Base-by-base conservation (phyloP, 2,329 filamentous ascomycete genomes). In the Cordyceps farinosa region DNA sequence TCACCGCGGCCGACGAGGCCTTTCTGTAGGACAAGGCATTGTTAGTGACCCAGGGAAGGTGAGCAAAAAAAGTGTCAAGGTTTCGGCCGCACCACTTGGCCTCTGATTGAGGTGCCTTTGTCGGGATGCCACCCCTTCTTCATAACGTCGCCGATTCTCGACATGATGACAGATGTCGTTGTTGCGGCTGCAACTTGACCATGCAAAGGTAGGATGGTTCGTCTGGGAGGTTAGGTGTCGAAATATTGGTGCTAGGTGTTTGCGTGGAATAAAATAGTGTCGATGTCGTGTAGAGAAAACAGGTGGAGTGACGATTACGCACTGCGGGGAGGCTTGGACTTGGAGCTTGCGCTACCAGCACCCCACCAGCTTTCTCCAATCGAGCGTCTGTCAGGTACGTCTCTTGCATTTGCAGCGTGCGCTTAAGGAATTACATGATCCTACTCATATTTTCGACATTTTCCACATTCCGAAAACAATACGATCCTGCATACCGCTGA, bases 111-210 rank as follows among this genome's bases (percentile, higher is more conserved):
- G 8, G 70, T 69, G 34, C 75, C 76, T 67, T 82, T 82, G 61
- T 83, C 81, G 2, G 81, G 78, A 64, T 81, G 79, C 82, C 81
- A 84, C 7, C 80, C 78, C n/a, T 77, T 76, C 70, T 84, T 84
- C 65, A 82, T 73, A 17, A 80, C 70, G 50, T 78, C 77, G 66
- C 80, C 82, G 72, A 80, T 77, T 57, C 78, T 77, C 51, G 79
- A 75, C 80, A 62, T 62, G 52, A 5, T 57, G 44, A 27, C 32
- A 3, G 34, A 82, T 82, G 65, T 54, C 64, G 61, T 10, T 11
- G 34, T 52, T 50, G 47, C 47, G 30, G 57, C 34, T 29, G 44
- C 55, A 29, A 29, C 13, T 7, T 29, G 17, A 11, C 5, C 30
- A 17, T 4, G 17, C 9, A 27, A 29, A 7, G 15, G 8, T 11